Evolutionary conservation across 139 green algal genomes (phyloP).

Genomic region (Spirogloea muscicola): DNA sequence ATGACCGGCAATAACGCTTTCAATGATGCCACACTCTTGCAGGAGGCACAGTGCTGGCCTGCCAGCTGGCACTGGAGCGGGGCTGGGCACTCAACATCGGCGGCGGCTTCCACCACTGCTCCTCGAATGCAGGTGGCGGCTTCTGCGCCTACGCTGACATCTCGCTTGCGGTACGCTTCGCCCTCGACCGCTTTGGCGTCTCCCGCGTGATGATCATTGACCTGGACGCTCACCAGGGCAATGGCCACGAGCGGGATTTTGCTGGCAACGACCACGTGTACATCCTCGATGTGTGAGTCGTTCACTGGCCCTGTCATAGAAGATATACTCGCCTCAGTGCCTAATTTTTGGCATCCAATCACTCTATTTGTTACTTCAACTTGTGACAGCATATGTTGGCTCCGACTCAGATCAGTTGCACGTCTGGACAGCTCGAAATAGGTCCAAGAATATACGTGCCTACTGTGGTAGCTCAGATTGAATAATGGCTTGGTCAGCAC

Average conservation of each 20-base stretch:
- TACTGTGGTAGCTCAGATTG: too few relatives aligned
- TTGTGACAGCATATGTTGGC: too few relatives aligned
- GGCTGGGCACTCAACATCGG: constrained; percentile 29
- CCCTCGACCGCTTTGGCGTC: background rate
- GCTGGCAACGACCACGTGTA: background rate
- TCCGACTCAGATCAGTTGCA: too few relatives aligned
- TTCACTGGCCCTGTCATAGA: too few relatives aligned
- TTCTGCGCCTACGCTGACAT: constrained; percentile 41
- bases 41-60: constrained; percentile 15
- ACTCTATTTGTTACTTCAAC: too few relatives aligned
- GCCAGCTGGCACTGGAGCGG: constrained; percentile 5
- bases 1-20: too few relatives aligned
- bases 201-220: constrained; percentile 22
- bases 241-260: constrained; percentile 14
- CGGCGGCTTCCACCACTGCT: constrained; percentile 24
- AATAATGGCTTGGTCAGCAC: too few relatives aligned
- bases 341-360: too few relatives aligned
- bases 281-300: too few relatives aligned
- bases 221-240: constrained; percentile 37
- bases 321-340: too few relatives aligned
- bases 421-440: too few relatives aligned
- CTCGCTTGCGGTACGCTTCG: constrained; percentile 5
- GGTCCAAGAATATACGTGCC: too few relatives aligned
- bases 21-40: background rate
- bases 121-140: background rate